Base-by-base conservation (phyloP, 768 basidiomycete genomes). In the Sistotremastrum niveocremeum region DNA sequence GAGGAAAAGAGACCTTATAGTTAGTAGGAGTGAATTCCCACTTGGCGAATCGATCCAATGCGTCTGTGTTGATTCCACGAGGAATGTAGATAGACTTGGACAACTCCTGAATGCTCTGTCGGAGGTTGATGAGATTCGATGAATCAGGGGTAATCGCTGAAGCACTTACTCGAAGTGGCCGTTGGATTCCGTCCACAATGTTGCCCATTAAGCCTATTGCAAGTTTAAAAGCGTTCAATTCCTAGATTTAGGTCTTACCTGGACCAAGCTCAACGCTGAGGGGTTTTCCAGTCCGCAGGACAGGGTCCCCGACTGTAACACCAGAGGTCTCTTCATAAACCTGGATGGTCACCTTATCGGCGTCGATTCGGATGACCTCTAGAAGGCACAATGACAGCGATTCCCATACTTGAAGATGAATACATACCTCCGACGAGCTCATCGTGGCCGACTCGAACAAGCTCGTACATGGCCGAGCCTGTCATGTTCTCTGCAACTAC, bases 21-120 rank as follows among this genome's bases (percentile, higher is more conserved):
- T 74, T 69, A 7, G 74, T 66, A 6, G 91, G 93, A 44, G 76
- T 84, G 62, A 98, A 99, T 62, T 99, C 95, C 95, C 95, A 99
- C 61, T 87, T 71, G 51, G 91, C 63, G 12, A 71, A 71, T 42
- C 95, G 80, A 61, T 90, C 87, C 30, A 99, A 76, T 29, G 93
- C 86, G 52, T 93, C 80, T 34, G 95, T 98, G 66, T 98, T 98
- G 65, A 99, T 98, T 46, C 95, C 95, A 57, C 91, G 84, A 52
- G 95, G 95, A 51, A 99, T 98, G 65, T 99, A 99, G 58, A 99
- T 99, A n/a, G 90, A 95, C 57, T 97, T 84, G 39, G 95, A 97
- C 37, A 87, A 73, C 58, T 95, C 88, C 77, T 91, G 90, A 54
- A 99, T 99, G 34, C 84, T 79, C 81, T 76, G 59, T 36, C 41